phyloP scores from a whole-genome alignment of 306 rosid genomes.

The Crotalaria pallida region DNA sequence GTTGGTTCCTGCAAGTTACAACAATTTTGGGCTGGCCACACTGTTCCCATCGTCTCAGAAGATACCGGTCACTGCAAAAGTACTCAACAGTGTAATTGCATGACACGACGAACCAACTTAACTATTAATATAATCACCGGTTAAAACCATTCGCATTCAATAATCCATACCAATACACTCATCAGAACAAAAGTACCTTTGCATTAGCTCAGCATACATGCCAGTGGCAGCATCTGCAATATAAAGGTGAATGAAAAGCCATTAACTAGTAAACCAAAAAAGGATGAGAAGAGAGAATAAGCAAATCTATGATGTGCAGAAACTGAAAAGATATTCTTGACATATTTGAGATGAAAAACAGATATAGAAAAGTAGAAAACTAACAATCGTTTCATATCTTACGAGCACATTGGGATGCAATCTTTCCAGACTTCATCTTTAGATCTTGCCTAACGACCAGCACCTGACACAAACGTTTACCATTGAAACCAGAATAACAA shows the following conservation, averaged over 20 bases:
- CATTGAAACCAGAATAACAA: conserved; percentile 17
- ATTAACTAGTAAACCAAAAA: conserved; percentile 4
- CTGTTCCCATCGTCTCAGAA: conserved; percentile 84
- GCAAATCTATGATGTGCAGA: not conserved
- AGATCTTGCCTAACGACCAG: conserved; percentile 84
- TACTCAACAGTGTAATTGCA: not conserved
- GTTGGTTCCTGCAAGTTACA: conserved; percentile 81
- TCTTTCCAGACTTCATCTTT: conserved; percentile 88
- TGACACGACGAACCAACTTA: not conserved
- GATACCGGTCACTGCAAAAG: conserved; percentile 54
- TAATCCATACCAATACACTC: conserved; percentile 3
- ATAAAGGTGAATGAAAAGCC: conserved; percentile 8
- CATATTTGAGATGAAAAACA: not conserved
- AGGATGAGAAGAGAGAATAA: not conserved
- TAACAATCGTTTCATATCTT: conserved; percentile 30
- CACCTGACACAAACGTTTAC: conserved; percentile 44
- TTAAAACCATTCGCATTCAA: not conserved
- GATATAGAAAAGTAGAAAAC: not conserved
- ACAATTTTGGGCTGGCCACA: conserved; percentile 90
- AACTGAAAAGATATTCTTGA: not conserved
- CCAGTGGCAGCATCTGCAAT: conserved; percentile 90
- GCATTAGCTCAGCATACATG: conserved; percentile 70
- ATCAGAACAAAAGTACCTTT: conserved; percentile 49
- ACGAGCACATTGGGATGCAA: conserved; percentile 99
- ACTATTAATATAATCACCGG: not conserved